Base-by-base conservation (phyloP, 106 monocot genomes). In the Allium sativum region DNA sequence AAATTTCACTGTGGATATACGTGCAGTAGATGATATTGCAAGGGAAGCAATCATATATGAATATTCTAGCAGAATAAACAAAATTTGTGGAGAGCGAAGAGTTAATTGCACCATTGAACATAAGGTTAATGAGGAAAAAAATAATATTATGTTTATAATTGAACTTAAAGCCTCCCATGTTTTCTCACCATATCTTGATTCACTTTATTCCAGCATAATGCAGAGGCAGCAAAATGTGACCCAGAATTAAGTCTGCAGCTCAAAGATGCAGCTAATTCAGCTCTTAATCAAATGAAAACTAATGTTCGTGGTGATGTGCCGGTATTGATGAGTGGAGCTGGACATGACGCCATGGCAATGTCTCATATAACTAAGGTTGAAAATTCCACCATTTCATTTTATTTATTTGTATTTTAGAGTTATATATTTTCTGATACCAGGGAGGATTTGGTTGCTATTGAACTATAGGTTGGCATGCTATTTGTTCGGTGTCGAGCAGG, bases 401-500 rank as follows among this genome's bases (percentile, higher is more conserved):
- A 5, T 31, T 31, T 31, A 2, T 1, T 31, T 31, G 31, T 31
- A 31, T 31, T 31, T 31, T 31, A 31, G 31, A 31, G 0, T 31
- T 1, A 1, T 31, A 3, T 31, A 3, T 31, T 31, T 31, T 31
- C 31, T 31, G 31, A 31, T 31, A 31, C 31, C 5, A 31, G 31
- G 31, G 31, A 31, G 31, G 1, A 5, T 31, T 31, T 2, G 31
- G 31, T 31, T 3, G 5, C 31, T 2, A 31, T 15, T 11, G 40
- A 44, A 64, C 18, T 76, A n/a, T n/a, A 93, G 89, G 71, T 89
- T 8, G 90, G 87, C 13, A 96, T 96, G 95, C 59, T 96, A 44
- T 96, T 96, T 75, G 90, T 96, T 20, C 83, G 95, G 11, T 96
- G 95, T 48, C 78, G 84, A 3, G 84, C 82, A 9, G 95, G 95